Base-by-base conservation (phyloP, 2,329 filamentous ascomycete genomes). In the Davidsoniella neocaledoniae region DNA sequence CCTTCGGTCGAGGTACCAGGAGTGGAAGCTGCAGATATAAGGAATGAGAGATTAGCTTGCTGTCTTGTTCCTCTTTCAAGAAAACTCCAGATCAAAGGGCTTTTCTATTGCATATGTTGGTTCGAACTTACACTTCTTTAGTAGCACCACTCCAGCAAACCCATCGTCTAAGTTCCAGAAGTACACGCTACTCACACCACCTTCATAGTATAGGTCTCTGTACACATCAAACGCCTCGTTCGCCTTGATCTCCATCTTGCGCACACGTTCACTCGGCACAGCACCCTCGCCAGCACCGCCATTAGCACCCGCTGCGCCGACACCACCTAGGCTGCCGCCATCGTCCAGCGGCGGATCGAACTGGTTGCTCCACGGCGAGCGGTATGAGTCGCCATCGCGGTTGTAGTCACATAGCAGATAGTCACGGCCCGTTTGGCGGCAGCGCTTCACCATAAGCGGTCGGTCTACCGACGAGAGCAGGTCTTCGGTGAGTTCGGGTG, bases 331-430 rank as follows among this genome's bases (percentile, higher is more conserved):
- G 7, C 58, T 61, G 45, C 77, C 76, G 46, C 72, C 74, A 56
- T 74, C 74, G 56, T 84, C 81, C 53, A 94, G 74, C 12, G 87
- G 83, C 16, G 90, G 91, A 63, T 96, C 87, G 65, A 98, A 98
- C 67, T 94, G 84, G 68, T 96, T 96, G 68, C 83, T 91, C 91
- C 91, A 98, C n/a, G 91, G 91, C 56, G 86, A 94, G 55, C 91
- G 83, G 75, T 94, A 94, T 68, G 84, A 93, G 69, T 95, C 90
- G 55, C 91, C 91, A 67, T 98, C 91, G 56, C 91, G 88, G 74
- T 98, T 98, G 76, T 98, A 98, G 75, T 98, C 91, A 73, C 91
- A 98, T 61, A 95, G 83, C 47, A 98, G 79, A 71, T 94, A 98
- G 68, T 96, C 91, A 58, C 90, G 84, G 59, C 87, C 86, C 29